These are phyloP conservation scores for Sphaerostilbella broomeana DNA, from an alignment of 2,329 filamentous ascomycete species.

Conservation along the genomic window DNA sequence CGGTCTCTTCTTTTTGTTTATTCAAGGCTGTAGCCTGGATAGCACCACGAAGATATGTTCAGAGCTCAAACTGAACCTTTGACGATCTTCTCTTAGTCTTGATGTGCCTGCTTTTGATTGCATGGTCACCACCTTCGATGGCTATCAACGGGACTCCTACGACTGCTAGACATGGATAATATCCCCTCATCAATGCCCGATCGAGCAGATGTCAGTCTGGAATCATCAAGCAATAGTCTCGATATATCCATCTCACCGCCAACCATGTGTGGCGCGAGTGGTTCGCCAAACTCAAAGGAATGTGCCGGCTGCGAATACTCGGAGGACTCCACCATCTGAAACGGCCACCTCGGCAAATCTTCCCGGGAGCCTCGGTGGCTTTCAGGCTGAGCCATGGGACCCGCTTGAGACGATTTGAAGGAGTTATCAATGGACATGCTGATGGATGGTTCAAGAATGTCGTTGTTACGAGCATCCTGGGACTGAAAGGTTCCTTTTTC, in stretches of 20 bases:
- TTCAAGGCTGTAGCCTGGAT: too few species aligned
- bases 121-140: too few species aligned
- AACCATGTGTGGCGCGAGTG: conserved; percentile 32
- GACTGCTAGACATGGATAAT: too few species aligned
- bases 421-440: conserved; percentile 44
- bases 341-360: conserved; percentile 40
- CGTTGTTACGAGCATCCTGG: conserved; percentile 34
- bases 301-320: conserved; percentile 21
- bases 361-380: conserved; percentile 39
- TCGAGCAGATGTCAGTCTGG: conserved; percentile 21
- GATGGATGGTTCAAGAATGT: conserved; percentile 45
- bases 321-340: conserved; percentile 27
- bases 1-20: too few species aligned
- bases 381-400: conserved; percentile 34
- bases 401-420: conserved; percentile 33
- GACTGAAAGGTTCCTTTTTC: conserved; percentile 47
- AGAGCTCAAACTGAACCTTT: too few species aligned
- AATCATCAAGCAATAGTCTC: conserved; percentile 51
- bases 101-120: too few species aligned
- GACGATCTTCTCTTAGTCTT: too few species aligned
- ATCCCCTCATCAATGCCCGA: too few species aligned
- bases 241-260: conserved; percentile 57
- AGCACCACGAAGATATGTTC: too few species aligned
- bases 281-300: conserved; percentile 40
- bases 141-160: too few species aligned